Percentiles rank a stretch among this genome's conserved stretches.
Evolutionary conservation across 2,329 filamentous ascomycete species (phyloP).

Genomic region (Colletotrichum phormii): DNA sequence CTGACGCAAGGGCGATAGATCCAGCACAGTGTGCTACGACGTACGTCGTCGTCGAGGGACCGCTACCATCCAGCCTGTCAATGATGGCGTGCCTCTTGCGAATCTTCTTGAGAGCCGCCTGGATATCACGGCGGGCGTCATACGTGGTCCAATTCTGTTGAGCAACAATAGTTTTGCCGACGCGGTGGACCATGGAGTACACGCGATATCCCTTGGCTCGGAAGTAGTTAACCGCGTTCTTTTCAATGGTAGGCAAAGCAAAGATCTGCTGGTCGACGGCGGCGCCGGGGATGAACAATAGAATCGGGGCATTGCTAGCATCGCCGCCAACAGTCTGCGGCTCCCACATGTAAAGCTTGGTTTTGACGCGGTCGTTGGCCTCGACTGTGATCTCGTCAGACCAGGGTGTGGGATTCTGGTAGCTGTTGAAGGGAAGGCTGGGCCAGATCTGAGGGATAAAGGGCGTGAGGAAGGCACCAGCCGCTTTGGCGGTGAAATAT

Average conservation of each 20-base stretch:
- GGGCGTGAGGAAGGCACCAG: conserved; percentile 65
- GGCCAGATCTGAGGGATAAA: conserved; percentile 68
- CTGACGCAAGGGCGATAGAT: conserved; percentile 67
- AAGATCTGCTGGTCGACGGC: conserved; percentile 73
- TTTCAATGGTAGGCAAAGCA: conserved; percentile 69
- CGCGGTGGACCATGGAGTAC: conserved; percentile 69
- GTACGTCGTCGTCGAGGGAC: conserved; percentile 57
- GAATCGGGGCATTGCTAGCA: conserved; percentile 52
- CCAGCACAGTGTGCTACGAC: conserved; percentile 73
- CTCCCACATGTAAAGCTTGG: conserved; percentile 68
- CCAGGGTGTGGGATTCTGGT: conserved; percentile 62
- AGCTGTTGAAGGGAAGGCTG: conserved; percentile 57
- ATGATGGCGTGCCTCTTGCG: conserved; percentile 48
- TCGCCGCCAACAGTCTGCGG: conserved; percentile 51
- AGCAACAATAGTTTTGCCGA: conserved; percentile 63
- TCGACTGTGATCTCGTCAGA: conserved; percentile 55
- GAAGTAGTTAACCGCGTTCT: conserved; percentile 73
- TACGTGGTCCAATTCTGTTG: conserved; percentile 68
- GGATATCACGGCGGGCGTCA: conserved; percentile 69
- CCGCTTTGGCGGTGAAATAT: conserved; percentile 66
- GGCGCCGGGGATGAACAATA: conserved; percentile 73
- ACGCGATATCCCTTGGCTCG: conserved; percentile 69
- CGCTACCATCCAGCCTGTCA: conserved; percentile 35
- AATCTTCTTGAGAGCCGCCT: conserved; percentile 65
- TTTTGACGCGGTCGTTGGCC: conserved; percentile 63